phyloP scores from a whole-genome alignment of 2,329 filamentous ascomycete genomes.

The Blastomyces percursus region DNA sequence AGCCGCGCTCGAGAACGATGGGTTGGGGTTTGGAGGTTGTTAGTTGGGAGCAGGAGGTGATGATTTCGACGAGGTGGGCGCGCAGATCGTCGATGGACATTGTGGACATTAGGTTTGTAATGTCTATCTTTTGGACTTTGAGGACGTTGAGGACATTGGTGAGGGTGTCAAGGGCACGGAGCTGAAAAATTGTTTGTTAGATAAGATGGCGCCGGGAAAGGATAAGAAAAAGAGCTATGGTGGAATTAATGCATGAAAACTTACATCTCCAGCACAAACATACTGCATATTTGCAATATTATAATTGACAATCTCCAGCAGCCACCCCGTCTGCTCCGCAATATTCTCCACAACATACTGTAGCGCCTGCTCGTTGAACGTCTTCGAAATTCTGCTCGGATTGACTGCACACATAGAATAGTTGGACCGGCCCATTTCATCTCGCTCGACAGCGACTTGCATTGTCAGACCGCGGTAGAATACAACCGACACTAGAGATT shows the following conservation, averaged over 20 bases:
- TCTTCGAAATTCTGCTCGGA: conserved; percentile 94
- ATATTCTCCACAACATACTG: conserved; percentile 97
- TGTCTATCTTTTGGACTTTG: conserved; percentile 95
- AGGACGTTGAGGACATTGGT: conserved; percentile 85
- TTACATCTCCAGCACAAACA: conserved; percentile 53
- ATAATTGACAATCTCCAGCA: conserved; percentile 98
- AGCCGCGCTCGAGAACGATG: conserved; percentile 82
- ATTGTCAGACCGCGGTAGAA: conserved; percentile 99
- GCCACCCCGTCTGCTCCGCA: conserved; percentile 83
- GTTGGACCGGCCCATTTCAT: conserved; percentile 84
- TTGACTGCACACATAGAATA: conserved; percentile 99
- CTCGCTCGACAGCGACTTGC: conserved; percentile 97
- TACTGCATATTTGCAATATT: conserved; percentile 62
- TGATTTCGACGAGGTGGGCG: conserved; percentile 79
- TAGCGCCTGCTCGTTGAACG: conserved; percentile 93
- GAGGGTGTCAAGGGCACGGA: conserved; percentile 54
- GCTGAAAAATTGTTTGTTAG: conserved; percentile 20
- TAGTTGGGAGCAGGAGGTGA: conserved; percentile 73
- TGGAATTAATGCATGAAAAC: conserved; percentile 14
- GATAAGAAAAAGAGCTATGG: background rate
- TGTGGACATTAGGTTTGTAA: conserved; percentile 79
- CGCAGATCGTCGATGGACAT: conserved; percentile 85
- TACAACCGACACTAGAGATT: conserved; percentile 93
- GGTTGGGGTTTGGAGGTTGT: conserved; percentile 83
- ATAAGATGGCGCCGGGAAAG: background rate